Conservation (phyloP, 345 rosid species). For the Orychophragmus violaceus region DNA sequence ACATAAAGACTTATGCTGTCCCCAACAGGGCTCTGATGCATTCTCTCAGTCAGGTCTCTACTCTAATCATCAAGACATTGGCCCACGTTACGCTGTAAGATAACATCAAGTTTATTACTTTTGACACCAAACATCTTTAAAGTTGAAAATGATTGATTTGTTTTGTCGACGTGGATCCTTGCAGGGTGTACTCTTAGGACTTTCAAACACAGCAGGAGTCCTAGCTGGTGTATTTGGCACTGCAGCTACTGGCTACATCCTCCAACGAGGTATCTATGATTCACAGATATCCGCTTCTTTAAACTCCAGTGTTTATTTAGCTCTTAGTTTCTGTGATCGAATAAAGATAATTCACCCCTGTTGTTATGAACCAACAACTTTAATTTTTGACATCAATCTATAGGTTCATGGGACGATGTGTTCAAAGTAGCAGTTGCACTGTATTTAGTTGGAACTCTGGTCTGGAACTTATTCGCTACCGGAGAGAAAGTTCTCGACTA, state of each 20-base stretch:
- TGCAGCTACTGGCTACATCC: slow-evolving; percentile 91
- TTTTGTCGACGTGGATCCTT: not conserved
- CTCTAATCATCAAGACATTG: slow-evolving; percentile 98
- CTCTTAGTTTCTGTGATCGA: not conserved
- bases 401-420: slow-evolving; percentile 98
- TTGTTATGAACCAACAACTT: not conserved
- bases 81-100: slow-evolving; percentile 90
- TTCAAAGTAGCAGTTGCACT: slow-evolving; percentile 83
- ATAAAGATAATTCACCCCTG: not conserved
- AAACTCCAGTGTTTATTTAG: not conserved
- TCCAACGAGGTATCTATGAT: slow-evolving; percentile 56
- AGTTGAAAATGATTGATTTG: slow-evolving; percentile 3
- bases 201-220: slow-evolving; percentile 93
- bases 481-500: slow-evolving; percentile 87
- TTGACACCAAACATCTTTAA: not conserved
- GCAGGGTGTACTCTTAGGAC: slow-evolving; percentile 90
- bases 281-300: not conserved
- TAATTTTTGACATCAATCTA: not conserved
- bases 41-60: slow-evolving; percentile 97
- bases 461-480: slow-evolving; percentile 87
- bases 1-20: slow-evolving; percentile 14
- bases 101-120: not conserved
- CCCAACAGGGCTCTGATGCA: slow-evolving; percentile 83
- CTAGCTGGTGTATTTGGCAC: slow-evolving; percentile 97
- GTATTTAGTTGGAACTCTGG: slow-evolving; percentile 72